Conservation (phyloP, 768 basidiomycete genomes). For the Hirschioporus abietinus region DNA sequence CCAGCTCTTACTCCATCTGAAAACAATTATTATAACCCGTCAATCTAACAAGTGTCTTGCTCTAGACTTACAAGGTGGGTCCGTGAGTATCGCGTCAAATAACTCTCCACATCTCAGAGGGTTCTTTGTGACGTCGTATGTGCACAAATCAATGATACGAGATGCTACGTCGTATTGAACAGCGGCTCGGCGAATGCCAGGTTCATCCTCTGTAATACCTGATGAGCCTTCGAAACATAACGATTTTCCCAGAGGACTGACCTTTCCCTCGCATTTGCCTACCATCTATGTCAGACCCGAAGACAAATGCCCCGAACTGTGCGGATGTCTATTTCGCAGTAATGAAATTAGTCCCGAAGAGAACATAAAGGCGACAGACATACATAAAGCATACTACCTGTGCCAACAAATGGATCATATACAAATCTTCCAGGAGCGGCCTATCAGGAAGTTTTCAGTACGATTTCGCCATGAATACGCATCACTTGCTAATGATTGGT, state of each 20-base stretch:
- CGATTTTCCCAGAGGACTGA: conserved; percentile 22
- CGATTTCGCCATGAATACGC: not conserved
- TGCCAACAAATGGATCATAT: conserved; percentile 95
- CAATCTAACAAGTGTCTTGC: too few relatives aligned
- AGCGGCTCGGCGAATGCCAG: conserved; percentile 79
- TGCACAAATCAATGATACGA: conserved; percentile 77
- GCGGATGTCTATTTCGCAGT: conserved; percentile 58
- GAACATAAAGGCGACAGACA: conserved; percentile 34
- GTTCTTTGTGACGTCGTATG: conserved; percentile 88
- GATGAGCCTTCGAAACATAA: conserved; percentile 11
- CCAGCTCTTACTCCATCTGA: conserved; percentile 89
- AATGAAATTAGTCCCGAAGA: conserved; percentile 1
- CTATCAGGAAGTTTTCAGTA: conserved; percentile 30
- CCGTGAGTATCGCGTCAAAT: conserved; percentile 92
- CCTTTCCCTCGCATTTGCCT: conserved; percentile 96
- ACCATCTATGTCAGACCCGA: conserved; percentile 96
- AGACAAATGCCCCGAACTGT: conserved; percentile 80
- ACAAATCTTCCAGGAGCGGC: conserved; percentile 84
- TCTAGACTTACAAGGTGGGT: conserved; percentile 90
- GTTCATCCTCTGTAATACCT: conserved; percentile 36
- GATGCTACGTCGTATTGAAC: conserved; percentile 74
- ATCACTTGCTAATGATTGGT: conserved; percentile 73
- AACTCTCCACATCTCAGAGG: conserved; percentile 87
- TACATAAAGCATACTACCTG: conserved; percentile 92
- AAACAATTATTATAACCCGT: too few relatives aligned